Evolutionary conservation across 1,139 yeast species (phyloP).

Genomic region (Candida neerlandica): DNA sequence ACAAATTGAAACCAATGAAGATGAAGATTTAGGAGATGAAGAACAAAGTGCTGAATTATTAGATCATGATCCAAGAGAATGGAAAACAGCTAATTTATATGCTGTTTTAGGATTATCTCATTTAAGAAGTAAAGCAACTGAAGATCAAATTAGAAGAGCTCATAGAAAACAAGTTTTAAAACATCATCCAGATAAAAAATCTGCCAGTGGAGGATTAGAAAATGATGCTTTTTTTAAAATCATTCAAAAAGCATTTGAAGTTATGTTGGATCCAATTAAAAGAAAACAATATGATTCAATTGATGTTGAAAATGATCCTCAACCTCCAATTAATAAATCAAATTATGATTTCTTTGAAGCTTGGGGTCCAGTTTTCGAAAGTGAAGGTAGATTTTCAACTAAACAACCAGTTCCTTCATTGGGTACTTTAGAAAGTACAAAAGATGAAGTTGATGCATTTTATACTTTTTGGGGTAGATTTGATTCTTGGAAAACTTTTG

Average conservation of each 20-base stretch:
- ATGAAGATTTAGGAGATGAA: conserved; percentile 74
- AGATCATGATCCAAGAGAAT: conserved; percentile 92
- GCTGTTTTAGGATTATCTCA: conserved; percentile 94
- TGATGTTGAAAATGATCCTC: conserved; percentile 83
- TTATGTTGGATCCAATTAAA: conserved; percentile 79
- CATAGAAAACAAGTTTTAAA: conserved; percentile 95
- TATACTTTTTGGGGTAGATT: conserved; percentile 93
- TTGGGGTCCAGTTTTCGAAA: conserved; percentile 89
- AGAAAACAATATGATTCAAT: conserved; percentile 96
- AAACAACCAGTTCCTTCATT: conserved; percentile 84
- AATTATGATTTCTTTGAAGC: conserved; percentile 82
- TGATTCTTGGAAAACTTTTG: conserved; percentile 98
- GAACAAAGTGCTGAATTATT: conserved; percentile 82
- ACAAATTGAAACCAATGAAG: conserved; percentile 66
- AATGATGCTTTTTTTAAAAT: conserved; percentile 98
- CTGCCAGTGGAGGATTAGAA: conserved; percentile 78
- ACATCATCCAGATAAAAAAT: conserved; percentile 98
- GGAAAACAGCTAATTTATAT: conserved; percentile 96
- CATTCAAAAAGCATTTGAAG: conserved; percentile 94
- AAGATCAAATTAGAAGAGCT: conserved; percentile 92
- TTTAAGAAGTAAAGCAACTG: conserved; percentile 88
- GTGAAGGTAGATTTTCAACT: conserved; percentile 91
- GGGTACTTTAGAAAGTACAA: conserved; percentile 68
- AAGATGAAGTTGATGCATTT: conserved; percentile 86
- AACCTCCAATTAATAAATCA: conserved; percentile 68